phyloP scores from a whole-genome alignment of 106 monocot species.

The Phalaenopsis equestris region DNA sequence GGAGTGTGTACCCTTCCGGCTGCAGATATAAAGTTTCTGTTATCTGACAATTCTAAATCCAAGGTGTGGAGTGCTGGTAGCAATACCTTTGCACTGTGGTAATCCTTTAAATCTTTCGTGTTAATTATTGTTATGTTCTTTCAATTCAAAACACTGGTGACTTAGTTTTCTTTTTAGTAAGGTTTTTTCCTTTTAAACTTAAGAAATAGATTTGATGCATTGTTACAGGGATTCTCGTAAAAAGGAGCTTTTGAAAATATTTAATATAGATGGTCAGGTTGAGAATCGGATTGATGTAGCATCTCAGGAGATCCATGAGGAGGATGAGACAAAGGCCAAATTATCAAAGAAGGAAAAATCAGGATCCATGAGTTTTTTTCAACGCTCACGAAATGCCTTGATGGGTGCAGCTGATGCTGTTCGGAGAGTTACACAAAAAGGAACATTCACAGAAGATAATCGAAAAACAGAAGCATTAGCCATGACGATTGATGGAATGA shows the following conservation, averaged over 20 bases:
- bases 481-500: slow-evolving; percentile 47
- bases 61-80: slow-evolving; percentile 45
- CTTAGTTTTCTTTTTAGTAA: background rate
- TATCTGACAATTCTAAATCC: slow-evolving; percentile 42
- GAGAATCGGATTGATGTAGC: slow-evolving; percentile 28
- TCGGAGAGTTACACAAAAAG: slow-evolving; percentile 45
- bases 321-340: slow-evolving; percentile 48
- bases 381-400: slow-evolving; percentile 53
- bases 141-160: background rate
- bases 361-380: slow-evolving; percentile 46
- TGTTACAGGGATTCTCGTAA: slow-evolving; percentile 51
- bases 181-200: too few species aligned
- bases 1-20: slow-evolving; percentile 43
- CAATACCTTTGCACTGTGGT: slow-evolving; percentile 48
- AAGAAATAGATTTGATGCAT: background rate
- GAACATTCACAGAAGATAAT: slow-evolving; percentile 49
- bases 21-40: slow-evolving; percentile 39
- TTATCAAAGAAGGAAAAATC: slow-evolving; percentile 47
- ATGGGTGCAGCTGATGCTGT: slow-evolving; percentile 73
- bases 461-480: slow-evolving; percentile 41
- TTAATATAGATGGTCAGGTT: slow-evolving; percentile 47
- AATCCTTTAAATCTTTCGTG: background rate
- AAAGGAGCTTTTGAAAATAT: slow-evolving; percentile 51
- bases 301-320: slow-evolving; percentile 22
- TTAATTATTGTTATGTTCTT: background rate